These are phyloP conservation scores for Fragilariopsis cylindrus DNA, from an alignment of 108 stramenopile genomes.

Conservation along the genomic window DNA sequence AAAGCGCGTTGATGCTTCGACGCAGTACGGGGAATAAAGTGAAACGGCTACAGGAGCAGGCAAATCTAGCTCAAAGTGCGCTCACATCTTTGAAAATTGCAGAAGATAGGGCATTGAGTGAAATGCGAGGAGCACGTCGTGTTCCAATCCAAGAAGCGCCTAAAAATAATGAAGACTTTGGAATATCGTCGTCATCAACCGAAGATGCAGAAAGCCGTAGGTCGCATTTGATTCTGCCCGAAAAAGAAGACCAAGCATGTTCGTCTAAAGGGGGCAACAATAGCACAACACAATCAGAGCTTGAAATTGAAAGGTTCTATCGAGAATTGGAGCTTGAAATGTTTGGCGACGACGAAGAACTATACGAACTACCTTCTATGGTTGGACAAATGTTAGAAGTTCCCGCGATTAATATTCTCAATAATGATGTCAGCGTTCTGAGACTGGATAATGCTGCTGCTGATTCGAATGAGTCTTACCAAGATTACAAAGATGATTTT, in stretches of 20 bases:
- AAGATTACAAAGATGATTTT: not conserved
- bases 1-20: conserved; percentile 37
- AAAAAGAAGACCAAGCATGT: conserved; percentile 12
- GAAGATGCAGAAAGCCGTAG: not conserved
- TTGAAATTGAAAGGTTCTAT: conserved; percentile 39
- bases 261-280: conserved; percentile 16
- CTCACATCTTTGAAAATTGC: conserved; percentile 18
- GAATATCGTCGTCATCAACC: not conserved
- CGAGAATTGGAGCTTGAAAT: conserved; percentile 43
- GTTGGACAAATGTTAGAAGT: conserved; percentile 44
- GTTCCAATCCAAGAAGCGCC: conserved; percentile 12
- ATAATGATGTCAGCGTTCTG: not conserved
- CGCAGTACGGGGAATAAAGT: conserved; percentile 31
- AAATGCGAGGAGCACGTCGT: conserved; percentile 10
- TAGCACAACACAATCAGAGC: conserved; percentile 36
- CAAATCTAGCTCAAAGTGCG: conserved; percentile 23
- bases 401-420: not conserved
- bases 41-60: conserved; percentile 26
- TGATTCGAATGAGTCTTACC: not conserved
- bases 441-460: not conserved
- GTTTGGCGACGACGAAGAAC: conserved; percentile 38
- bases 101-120: conserved; percentile 20
- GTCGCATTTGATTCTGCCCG: conserved; percentile 12
- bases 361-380: conserved; percentile 35
- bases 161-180: conserved; percentile 13